Conservation (phyloP, 2,329 filamentous ascomycete species). For the Tolypocladium pustulatum region DNA sequence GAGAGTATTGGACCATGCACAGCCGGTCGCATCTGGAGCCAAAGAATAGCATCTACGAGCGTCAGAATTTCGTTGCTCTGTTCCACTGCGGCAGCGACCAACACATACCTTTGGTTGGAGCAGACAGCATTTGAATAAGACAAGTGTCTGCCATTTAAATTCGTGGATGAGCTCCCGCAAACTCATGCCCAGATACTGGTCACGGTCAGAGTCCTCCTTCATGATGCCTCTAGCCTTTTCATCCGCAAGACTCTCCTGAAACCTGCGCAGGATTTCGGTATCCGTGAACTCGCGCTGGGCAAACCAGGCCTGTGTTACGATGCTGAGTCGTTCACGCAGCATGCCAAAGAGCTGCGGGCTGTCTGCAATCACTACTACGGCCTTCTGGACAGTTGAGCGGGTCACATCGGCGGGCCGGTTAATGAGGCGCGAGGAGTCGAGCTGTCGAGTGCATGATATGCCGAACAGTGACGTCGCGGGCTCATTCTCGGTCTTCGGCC, state of each 20-base stretch:
- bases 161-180: conserved; percentile 86
- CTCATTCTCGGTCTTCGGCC: conserved; percentile 39
- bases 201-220: conserved; percentile 61
- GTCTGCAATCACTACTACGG: conserved; percentile 89
- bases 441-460: conserved; percentile 87
- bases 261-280: conserved; percentile 77
- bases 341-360: conserved; percentile 84
- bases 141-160: conserved; percentile 88
- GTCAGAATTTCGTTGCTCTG: not conserved
- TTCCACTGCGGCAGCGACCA: not conserved
- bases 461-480: conserved; percentile 82
- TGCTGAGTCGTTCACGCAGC: conserved; percentile 76
- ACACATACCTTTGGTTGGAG: conserved; percentile 77
- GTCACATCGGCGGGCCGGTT: conserved; percentile 82
- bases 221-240: conserved; percentile 47
- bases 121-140: conserved; percentile 86
- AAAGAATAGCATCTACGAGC: conserved; percentile 84
- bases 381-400: conserved; percentile 95
- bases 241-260: conserved; percentile 77
- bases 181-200: conserved; percentile 82
- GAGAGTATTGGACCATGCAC: conserved; percentile 97
- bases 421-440: conserved; percentile 68
- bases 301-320: conserved; percentile 95
- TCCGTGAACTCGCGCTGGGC: conserved; percentile 88
- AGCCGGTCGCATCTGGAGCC: conserved; percentile 90